Conservation (phyloP, 352 stramenopile genomes). For the Phytopythium vexans region DNA sequence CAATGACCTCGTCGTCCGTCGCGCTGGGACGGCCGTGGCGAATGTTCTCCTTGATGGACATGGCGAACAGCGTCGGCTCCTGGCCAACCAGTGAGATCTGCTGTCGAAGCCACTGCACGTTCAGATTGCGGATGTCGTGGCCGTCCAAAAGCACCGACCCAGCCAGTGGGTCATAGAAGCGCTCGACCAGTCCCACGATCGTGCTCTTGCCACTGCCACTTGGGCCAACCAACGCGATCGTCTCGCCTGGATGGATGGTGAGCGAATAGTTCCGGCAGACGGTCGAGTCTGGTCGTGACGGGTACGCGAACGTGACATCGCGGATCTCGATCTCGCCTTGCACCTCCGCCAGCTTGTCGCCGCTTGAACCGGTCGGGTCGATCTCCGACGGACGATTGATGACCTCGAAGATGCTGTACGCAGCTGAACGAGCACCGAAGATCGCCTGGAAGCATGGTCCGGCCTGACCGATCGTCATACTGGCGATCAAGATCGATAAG, state of each 20-base stretch:
- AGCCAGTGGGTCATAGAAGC: conserved; percentile 90
- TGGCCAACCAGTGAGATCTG: conserved; percentile 77
- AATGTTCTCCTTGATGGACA: conserved; percentile 61
- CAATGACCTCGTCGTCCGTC: conserved; percentile 76
- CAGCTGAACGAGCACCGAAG: conserved; percentile 45
- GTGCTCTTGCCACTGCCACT: conserved; percentile 91
- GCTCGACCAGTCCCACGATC: conserved; percentile 89
- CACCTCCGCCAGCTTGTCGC: conserved; percentile 35
- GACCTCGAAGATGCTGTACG: conserved; percentile 60
- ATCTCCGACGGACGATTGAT: conserved; percentile 63
- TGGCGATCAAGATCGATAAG: conserved; percentile 63
- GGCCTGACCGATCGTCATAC: conserved; percentile 68
- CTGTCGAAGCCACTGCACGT: conserved; percentile 67
- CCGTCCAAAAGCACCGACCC: conserved; percentile 41
- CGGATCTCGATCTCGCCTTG: conserved; percentile 69
- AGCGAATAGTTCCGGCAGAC: conserved; percentile 61
- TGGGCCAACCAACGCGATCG: too few relatives aligned
- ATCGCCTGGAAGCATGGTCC: conserved; percentile 59
- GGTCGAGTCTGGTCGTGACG: conserved; percentile 48
- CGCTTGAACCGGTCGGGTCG: conserved; percentile 35
- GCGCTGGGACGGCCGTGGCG: conserved; percentile 28
- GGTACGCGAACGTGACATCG: conserved; percentile 78
- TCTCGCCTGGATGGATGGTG: conserved; percentile 59
- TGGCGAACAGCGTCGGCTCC: conserved; percentile 77
- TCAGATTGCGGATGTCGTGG: conserved; percentile 51